Percentiles rank a stretch among this genome's conserved stretches.
phyloP scores from a whole-genome alignment of 257 asterid genomes.

The Knoxia roxburghii region DNA sequence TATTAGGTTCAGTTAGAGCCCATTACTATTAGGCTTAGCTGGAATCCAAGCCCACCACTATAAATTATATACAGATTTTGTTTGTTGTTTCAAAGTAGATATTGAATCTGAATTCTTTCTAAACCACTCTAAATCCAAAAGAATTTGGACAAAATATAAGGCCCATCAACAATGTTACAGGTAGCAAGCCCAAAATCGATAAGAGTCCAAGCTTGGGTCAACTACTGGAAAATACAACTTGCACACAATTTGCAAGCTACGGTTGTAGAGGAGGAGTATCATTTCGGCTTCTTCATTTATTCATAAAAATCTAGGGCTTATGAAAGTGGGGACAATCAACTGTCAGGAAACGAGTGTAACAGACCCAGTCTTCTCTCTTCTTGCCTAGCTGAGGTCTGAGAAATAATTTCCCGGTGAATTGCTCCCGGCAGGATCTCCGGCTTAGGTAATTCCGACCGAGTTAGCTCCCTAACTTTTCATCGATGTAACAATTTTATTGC shows the following conservation, averaged over 20 bases:
- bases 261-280: too few relatives aligned
- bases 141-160: too few relatives aligned
- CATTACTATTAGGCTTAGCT: too few relatives aligned
- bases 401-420: not conserved
- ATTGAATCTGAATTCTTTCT: too few relatives aligned
- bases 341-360: not conserved
- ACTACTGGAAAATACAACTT: too few relatives aligned
- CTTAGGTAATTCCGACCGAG: not conserved
- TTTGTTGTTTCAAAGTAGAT: too few relatives aligned
- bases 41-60: too few relatives aligned
- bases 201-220: not conserved
- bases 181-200: constrained; percentile 6
- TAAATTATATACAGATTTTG: too few relatives aligned
- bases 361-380: constrained; percentile 1
- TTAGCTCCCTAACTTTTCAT: not conserved
- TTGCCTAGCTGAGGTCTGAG: constrained; percentile 20
- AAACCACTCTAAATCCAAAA: too few relatives aligned
- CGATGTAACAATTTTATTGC: not conserved
- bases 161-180: too few relatives aligned
- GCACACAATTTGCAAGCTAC: not conserved
- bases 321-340: not conserved
- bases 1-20: too few relatives aligned
- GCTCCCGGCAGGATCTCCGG: constrained; percentile 22
- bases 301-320: constrained; percentile 11
- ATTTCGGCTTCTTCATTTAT: not conserved